phyloP scores from a whole-genome alignment of 441 rosid genomes.

The Dalechampia spathulata region DNA sequence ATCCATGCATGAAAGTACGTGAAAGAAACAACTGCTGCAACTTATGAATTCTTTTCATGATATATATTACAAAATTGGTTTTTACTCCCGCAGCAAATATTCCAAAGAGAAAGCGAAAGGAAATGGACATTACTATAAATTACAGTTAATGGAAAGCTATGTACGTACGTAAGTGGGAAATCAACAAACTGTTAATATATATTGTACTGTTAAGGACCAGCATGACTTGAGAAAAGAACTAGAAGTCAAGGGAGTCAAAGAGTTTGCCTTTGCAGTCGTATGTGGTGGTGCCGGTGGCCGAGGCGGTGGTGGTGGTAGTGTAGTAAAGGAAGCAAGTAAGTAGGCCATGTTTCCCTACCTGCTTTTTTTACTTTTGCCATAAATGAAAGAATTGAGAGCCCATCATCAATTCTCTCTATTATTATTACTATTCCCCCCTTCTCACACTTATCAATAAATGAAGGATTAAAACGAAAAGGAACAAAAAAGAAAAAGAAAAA shows the following conservation, averaged over 20 bases:
- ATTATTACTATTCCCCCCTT: background rate
- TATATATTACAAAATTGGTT: background rate
- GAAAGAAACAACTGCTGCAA: background rate
- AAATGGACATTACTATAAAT: no score
- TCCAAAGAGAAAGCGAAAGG: no score
- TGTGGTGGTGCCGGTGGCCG: background rate
- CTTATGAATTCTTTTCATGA: background rate
- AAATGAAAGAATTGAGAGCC: slow-evolving; percentile 9
- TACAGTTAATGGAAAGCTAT: no score
- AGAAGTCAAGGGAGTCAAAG: no score
- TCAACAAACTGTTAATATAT: no score
- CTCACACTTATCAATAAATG: slow-evolving; percentile 23
- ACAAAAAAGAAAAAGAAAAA: no score
- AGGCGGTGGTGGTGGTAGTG: background rate
- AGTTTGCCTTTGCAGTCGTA: background rate
- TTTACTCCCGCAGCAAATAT: no score
- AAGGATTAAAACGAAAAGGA: no score
- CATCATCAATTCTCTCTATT: background rate
- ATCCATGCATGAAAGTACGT: background rate
- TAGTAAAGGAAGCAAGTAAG: no score
- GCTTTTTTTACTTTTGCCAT: slow-evolving; percentile 15
- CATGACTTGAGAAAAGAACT: no score
- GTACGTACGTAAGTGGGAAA: no score
- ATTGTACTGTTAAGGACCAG: no score
- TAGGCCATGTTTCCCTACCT: slow-evolving; percentile 11